phyloP scores from a whole-genome alignment of 305 asterid genomes.

The Caryopteris hybrid region DNA sequence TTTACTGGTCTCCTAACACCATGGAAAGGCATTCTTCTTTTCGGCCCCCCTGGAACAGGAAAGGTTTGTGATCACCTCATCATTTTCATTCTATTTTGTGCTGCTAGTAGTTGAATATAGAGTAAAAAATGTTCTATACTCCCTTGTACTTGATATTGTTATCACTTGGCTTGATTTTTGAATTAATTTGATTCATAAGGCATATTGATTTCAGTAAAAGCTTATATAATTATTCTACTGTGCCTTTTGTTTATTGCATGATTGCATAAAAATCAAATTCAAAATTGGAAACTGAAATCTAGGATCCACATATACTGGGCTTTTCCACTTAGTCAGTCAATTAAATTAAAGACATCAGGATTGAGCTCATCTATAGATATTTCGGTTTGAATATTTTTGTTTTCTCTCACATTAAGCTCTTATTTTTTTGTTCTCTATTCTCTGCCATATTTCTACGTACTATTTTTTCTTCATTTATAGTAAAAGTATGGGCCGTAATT shows the following conservation, averaged over 20 bases:
- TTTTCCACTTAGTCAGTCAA: neutral
- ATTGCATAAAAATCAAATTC: neutral
- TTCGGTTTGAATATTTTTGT: neutral
- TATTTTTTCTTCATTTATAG: neutral
- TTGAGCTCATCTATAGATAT: slow-evolving; percentile 2
- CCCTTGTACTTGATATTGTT: neutral
- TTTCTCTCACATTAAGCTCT: neutral
- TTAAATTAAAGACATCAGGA: neutral
- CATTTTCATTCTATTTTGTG: neutral
- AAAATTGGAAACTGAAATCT: slow-evolving; percentile 5
- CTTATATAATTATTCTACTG: neutral
- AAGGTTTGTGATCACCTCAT: slow-evolving; percentile 49
- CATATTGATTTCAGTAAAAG: neutral
- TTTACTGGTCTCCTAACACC: slow-evolving; percentile 97
- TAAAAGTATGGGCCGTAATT: neutral
- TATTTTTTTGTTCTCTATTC: slow-evolving; percentile 10
- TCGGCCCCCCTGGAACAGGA: slow-evolving; percentile 99
- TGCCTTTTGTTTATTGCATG: slow-evolving; percentile 3
- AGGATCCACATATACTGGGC: neutral
- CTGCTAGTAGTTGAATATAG: neutral
- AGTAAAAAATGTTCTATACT: neutral
- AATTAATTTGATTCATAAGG: neutral
- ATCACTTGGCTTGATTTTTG: neutral
- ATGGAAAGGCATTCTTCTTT: slow-evolving; percentile 98
- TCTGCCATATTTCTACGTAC: neutral